Percentiles rank a stretch among this genome's conserved stretches.
phyloP scores from a whole-genome alignment of 352 stramenopile genomes.

The Pythium volutum region DNA sequence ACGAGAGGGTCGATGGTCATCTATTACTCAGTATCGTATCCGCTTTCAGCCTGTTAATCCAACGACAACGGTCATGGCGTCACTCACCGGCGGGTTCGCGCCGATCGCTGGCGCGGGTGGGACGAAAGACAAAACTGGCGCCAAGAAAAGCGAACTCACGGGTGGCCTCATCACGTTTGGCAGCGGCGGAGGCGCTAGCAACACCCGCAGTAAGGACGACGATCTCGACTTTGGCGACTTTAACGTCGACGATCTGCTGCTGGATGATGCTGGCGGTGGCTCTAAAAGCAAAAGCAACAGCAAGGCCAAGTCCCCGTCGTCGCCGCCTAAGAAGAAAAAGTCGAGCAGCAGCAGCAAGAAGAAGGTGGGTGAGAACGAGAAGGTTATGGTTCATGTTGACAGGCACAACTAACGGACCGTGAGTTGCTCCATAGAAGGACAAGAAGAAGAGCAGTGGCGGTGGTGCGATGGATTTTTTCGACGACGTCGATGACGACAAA shows the following conservation, averaged over 20 bases:
- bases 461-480: conserved; percentile 26
- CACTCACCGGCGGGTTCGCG: conserved; percentile 40
- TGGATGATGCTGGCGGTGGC: conserved; percentile 26
- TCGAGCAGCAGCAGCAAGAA: conserved; percentile 27
- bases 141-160: conserved; percentile 43
- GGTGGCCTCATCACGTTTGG: conserved; percentile 59
- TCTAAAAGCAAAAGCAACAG: conserved; percentile 35
- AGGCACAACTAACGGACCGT: not conserved
- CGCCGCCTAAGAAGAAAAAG: conserved; percentile 26
- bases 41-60: not conserved
- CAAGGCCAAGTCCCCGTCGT: conserved; percentile 27
- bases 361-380: conserved; percentile 9
- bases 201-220: conserved; percentile 15
- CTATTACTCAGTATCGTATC: not conserved
- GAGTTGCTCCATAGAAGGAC: conserved; percentile 23
- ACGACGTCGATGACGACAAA: conserved; percentile 18
- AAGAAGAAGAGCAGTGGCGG: conserved; percentile 41
- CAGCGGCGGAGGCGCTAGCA: conserved; percentile 1
- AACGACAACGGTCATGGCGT: conserved; percentile 14
- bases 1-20: not conserved
- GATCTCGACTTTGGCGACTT: conserved; percentile 56
- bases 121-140: conserved; percentile 21
- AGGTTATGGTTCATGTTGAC: no score
- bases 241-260: conserved; percentile 53
- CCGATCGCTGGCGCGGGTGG: conserved; percentile 41